Conservation (phyloP, 306 rosid species). For the Fragaria ananassa region DNA sequence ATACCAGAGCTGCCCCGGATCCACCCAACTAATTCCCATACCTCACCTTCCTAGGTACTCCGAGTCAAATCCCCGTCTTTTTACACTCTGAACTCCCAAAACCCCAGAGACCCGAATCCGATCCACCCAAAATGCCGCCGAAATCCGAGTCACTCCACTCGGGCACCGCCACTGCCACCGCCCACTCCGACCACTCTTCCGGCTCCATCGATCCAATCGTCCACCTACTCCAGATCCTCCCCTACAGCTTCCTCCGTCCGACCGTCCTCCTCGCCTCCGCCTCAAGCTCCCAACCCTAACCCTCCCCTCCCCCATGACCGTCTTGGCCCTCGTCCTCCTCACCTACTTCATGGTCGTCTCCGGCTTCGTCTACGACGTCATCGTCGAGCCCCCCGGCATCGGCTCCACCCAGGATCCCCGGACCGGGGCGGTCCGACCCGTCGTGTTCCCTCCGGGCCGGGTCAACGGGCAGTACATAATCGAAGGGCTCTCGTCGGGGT, state of each 20-base stretch:
- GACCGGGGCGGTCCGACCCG: constrained; percentile 86
- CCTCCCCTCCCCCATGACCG: constrained; percentile 35
- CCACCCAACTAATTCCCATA: too few species aligned
- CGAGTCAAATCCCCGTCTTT: too few species aligned
- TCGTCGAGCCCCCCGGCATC: constrained; percentile 94
- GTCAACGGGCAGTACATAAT: constrained; percentile 95
- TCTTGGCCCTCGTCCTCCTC: constrained; percentile 71
- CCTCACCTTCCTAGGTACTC: too few species aligned
- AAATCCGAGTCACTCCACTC: constrained; percentile 36
- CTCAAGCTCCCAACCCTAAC: constrained; percentile 33
- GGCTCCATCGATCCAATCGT: constrained; percentile 41
- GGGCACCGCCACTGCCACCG: constrained; percentile 15
- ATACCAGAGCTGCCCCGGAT: too few species aligned
- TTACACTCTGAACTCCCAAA: too few species aligned
- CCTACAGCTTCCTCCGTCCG: constrained; percentile 56
- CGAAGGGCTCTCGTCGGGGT: constrained; percentile 84
- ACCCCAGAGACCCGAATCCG: background rate
- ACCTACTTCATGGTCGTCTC: constrained; percentile 97
- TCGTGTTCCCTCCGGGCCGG: constrained; percentile 79
- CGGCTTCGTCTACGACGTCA: constrained; percentile 88
- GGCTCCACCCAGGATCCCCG: constrained; percentile 78
- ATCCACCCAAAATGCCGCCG: constrained; percentile 34
- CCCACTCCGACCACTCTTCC: constrained; percentile 14
- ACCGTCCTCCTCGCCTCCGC: constrained; percentile 22
- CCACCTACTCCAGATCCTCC: constrained; percentile 44